A percentile compares a stretch with the other conserved stretches of the same genome.
Evolutionary conservation across 345 rosid species (phyloP).

Genomic region (Atalantia buxifolia): DNA sequence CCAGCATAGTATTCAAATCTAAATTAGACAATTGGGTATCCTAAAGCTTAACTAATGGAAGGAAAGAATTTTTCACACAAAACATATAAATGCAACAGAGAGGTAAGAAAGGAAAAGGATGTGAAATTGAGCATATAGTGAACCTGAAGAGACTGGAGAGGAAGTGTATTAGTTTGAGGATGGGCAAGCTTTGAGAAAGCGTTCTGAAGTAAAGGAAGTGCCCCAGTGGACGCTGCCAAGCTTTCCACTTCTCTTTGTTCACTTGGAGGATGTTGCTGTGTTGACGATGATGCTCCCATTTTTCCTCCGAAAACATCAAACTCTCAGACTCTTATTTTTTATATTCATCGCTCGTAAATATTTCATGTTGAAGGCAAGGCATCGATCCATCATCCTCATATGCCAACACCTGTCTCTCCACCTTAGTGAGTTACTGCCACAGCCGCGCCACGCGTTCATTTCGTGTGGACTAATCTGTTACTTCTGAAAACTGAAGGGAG

Average conservation of each 20-base stretch:
- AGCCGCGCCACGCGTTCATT: background rate
- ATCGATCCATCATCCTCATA: background rate
- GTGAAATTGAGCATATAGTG: background rate
- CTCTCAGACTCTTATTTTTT: background rate
- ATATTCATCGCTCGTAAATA: background rate
- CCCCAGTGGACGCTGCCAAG: slow-evolving; percentile 68
- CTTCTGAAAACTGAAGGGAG: too few species aligned
- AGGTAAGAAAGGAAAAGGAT: background rate
- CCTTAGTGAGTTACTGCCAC: too few species aligned
- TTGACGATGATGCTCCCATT: slow-evolving; percentile 86
- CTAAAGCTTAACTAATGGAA: background rate
- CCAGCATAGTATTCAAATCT: background rate
- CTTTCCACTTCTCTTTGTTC: slow-evolving; percentile 67
- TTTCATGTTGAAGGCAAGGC: background rate
- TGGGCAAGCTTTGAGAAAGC: slow-evolving; percentile 62
- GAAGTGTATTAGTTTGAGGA: slow-evolving; percentile 46
- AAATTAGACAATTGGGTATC: background rate
- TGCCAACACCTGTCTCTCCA: background rate
- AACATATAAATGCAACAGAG: background rate
- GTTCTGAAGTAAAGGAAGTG: slow-evolving; percentile 60
- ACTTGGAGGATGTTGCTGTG: slow-evolving; percentile 31
- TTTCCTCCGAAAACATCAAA: background rate
- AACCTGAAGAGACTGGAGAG: slow-evolving; percentile 64
- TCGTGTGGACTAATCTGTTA: too few species aligned
- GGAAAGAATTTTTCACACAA: background rate